Base-by-base conservation (phyloP, 106 monocot species). In the Dioscorea zingiberensis region DNA sequence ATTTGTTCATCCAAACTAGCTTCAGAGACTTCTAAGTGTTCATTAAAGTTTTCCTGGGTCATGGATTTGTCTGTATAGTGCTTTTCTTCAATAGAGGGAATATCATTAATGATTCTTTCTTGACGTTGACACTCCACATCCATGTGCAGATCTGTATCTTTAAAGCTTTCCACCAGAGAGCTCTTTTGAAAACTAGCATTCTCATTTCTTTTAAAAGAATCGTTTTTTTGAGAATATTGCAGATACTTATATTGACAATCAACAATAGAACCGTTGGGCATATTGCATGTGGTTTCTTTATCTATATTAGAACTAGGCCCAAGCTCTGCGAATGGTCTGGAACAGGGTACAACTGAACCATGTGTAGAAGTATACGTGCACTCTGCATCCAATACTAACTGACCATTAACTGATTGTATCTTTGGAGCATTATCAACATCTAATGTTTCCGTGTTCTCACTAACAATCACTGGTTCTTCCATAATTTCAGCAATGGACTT, bases 1-100 rank as follows among this genome's bases (percentile, higher is more conserved):
- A 98, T 76, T 76, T 93, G 89, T 54, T 86, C 70, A 61, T 84
- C 79, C 25, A 98, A 57, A 60, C 59, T 61, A 57, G 75, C 48
- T 68, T 85, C 75, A 13, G 62, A 72, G 24, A 70, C 61, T 23
- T 54, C 72, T 63, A 69, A 54, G 12, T 71, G 70, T 60, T 71
- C 30, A 56, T 71, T 8, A n/a, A 70, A 63, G 25, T 55, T 25
- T 3, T 73, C 68, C 28, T 62, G 47, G 32, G 26, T 63, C 54
- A 30, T 30, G 67, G 19, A 54, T 59, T 75, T 48, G 6, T 27
- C 66, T 47, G 3, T 63, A 46, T 63, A 48, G 55, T 25, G 24
- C 27, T 57, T 28, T 24, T 13, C 44, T 32, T 65, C 63, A 59
- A 23, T 23, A 56, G 51, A 28, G 60, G 64, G 55, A 47, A 57